Evolutionary conservation across 495 filamentous ascomycete species (phyloP).

Genomic region (Friedmanniomyces endolithicus): DNA sequence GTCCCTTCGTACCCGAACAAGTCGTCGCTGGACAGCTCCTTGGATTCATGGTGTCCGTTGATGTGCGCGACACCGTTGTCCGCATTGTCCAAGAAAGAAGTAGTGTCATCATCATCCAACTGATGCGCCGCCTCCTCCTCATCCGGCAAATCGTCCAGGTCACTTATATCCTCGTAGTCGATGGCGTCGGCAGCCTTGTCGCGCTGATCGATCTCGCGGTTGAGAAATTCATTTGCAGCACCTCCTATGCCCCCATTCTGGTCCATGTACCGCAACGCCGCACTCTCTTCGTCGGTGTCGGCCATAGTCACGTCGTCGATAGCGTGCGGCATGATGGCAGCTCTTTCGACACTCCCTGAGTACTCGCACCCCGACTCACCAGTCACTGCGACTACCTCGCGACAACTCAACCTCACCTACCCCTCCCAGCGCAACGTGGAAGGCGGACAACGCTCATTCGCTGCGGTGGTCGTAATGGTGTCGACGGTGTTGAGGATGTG

Average conservation of each 20-base stretch:
- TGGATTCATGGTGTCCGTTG: slow-evolving; percentile 6
- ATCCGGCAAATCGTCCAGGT: slow-evolving; percentile 57
- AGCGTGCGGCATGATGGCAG: slow-evolving; percentile 12
- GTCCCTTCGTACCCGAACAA: slow-evolving; percentile 25
- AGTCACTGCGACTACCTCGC: background rate
- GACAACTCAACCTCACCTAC: background rate
- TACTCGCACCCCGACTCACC: background rate
- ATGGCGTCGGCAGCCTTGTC: slow-evolving; percentile 71
- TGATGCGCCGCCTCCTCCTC: slow-evolving; percentile 39
- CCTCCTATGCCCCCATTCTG: slow-evolving; percentile 1
- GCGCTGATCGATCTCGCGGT: slow-evolving; percentile 39
- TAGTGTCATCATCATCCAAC: slow-evolving; percentile 5
- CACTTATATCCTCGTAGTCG: slow-evolving; percentile 73
- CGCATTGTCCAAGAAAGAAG: slow-evolving; percentile 19
- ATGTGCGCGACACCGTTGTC: slow-evolving; percentile 25
- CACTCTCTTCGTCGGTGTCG: slow-evolving; percentile 1
- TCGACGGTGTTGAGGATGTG: background rate
- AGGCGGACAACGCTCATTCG: background rate
- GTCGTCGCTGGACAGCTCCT: slow-evolving; percentile 19
- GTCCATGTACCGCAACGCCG: slow-evolving; percentile 2
- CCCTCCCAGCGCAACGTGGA: background rate
- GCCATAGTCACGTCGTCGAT: slow-evolving; percentile 1
- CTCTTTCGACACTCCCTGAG: background rate
- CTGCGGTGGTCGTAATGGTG: background rate
- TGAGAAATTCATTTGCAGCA: background rate